These are phyloP conservation scores for Ophiorrhiza pumila DNA, from an alignment of 257 asterid species.

Conservation along the genomic window DNA sequence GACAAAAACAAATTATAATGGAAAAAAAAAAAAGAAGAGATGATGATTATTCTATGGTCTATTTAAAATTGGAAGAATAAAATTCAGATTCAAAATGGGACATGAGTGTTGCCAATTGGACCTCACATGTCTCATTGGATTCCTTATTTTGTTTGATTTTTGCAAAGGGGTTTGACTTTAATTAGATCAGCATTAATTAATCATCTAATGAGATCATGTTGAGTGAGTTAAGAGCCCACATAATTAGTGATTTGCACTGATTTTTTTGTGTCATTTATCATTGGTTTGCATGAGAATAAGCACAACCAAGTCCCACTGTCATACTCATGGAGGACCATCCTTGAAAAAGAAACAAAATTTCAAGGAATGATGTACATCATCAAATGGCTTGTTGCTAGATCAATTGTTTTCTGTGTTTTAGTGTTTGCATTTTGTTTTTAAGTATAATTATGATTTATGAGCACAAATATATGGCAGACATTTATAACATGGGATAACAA, in stretches of 20 bases:
- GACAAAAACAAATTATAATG: not conserved
- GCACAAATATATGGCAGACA: no score
- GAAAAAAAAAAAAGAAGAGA: not conserved
- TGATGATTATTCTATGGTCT: not conserved
- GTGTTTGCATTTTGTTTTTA: no score
- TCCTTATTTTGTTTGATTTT: not conserved
- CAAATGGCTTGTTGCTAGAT: not conserved
- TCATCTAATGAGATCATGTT: not conserved
- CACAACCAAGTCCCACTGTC: not conserved
- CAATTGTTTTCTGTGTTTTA: not conserved
- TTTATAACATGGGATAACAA: not conserved
- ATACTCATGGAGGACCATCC: not conserved
- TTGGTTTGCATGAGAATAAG: not conserved
- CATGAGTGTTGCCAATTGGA: not conserved
- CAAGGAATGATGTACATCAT: no score
- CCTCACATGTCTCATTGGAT: not conserved
- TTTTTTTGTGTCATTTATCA: not conserved
- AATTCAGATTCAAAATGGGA: constrained; percentile 1
- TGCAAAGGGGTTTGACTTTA: no score
- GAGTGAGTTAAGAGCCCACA: not conserved
- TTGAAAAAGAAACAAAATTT: not conserved
- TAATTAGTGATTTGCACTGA: not conserved
- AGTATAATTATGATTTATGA: no score
- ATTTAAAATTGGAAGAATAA: not conserved
- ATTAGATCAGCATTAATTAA: not conserved